Evolutionary conservation across 2,329 filamentous ascomycete genomes (phyloP).

Genomic region (Fusarium gaditjirri): DNA sequence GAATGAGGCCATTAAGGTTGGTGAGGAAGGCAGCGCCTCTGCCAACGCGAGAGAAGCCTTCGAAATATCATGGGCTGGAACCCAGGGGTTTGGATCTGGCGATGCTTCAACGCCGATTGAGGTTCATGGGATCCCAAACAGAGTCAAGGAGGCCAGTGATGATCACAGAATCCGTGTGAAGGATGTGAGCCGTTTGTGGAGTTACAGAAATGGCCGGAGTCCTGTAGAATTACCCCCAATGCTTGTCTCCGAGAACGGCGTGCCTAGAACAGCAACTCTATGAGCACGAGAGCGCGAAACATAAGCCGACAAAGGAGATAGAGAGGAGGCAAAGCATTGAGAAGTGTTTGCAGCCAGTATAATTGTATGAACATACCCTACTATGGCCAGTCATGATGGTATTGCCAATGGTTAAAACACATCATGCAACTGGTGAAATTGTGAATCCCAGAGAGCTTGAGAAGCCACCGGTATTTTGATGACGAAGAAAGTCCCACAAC

Average conservation of each 20-base stretch:
- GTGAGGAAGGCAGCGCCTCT: constrained; percentile 56
- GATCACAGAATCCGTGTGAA: constrained; percentile 61
- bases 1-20: constrained; percentile 64
- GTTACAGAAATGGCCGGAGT: constrained; percentile 68
- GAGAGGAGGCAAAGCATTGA: background rate
- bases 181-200: constrained; percentile 70
- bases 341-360: background rate
- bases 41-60: constrained; percentile 59
- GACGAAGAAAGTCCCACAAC: too few species aligned
- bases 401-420: background rate
- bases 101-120: constrained; percentile 51
- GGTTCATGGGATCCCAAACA: constrained; percentile 48
- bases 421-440: background rate
- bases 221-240: constrained; percentile 57
- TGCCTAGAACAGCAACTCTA: constrained; percentile 54
- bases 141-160: constrained; percentile 41
- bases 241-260: constrained; percentile 50
- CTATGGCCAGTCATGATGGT: background rate
- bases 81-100: constrained; percentile 51
- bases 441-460: background rate
- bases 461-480: too few species aligned
- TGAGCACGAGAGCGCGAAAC: constrained; percentile 31
- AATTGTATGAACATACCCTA: background rate
- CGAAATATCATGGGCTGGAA: constrained; percentile 59
- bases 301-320: background rate